These are phyloP conservation scores for Sclerotinia spermophila DNA, from an alignment of 2,329 filamentous ascomycete species.

Conservation along the genomic window DNA sequence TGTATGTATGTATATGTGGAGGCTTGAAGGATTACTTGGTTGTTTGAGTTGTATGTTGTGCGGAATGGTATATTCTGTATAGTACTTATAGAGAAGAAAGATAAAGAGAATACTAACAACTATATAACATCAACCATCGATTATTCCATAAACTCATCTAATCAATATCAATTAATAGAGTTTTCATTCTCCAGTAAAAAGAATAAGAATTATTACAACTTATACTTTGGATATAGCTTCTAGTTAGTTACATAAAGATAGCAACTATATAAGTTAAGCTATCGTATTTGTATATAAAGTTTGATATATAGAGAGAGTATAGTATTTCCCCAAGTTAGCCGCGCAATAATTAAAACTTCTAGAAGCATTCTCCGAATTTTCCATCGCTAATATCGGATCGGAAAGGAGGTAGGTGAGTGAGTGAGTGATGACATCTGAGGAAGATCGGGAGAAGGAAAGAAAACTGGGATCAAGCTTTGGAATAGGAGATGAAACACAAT, in stretches of 20 bases:
- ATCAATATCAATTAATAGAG: background rate
- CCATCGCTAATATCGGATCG: background rate
- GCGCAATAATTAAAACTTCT: too few relatives aligned
- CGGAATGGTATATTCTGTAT: background rate
- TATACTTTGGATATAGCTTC: too few relatives aligned
- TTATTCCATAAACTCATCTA: background rate
- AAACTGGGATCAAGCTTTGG: too few relatives aligned
- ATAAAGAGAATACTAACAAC: background rate
- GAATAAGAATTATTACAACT: background rate
- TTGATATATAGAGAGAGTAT: too few relatives aligned
- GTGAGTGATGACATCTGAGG: background rate
- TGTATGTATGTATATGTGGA: too few relatives aligned
- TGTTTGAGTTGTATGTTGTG: background rate
- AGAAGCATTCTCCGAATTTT: background rate
- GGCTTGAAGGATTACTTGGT: background rate
- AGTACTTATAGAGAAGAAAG: too few relatives aligned
- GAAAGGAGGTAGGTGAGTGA: background rate
- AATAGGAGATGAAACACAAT: conserved; percentile 9
- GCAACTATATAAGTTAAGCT: too few relatives aligned
- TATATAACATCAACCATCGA: background rate
- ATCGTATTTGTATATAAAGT: background rate
- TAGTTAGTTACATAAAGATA: too few relatives aligned
- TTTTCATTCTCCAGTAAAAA: background rate
- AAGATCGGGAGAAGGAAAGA: too few relatives aligned
- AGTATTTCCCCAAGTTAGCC: too few relatives aligned